These are phyloP conservation scores for Nicotiana noctiflora DNA, from an alignment of 257 asterid species.

Conservation along the genomic window DNA sequence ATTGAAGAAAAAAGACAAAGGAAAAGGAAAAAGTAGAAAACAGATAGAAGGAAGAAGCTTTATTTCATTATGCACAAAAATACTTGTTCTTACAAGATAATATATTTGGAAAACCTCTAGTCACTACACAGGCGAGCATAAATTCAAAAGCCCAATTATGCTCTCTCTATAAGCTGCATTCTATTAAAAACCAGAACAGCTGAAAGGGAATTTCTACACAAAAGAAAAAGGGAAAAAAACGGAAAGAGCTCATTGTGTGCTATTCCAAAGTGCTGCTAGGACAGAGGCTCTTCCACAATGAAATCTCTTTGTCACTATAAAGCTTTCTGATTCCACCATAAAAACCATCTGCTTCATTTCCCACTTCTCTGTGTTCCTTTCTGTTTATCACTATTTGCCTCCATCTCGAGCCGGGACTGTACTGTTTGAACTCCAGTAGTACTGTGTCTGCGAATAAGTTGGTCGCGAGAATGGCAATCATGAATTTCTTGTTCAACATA, in stretches of 20 bases:
- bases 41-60: not conserved
- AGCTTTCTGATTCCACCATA: slow-evolving; percentile 87
- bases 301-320: slow-evolving; percentile 41
- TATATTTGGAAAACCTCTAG: not conserved
- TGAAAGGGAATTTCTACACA: slow-evolving; percentile 4
- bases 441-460: slow-evolving; percentile 37
- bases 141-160: not conserved
- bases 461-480: not conserved
- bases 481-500: not conserved
- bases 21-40: not conserved
- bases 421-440: slow-evolving; percentile 83
- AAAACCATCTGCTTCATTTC: slow-evolving; percentile 61
- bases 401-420: slow-evolving; percentile 57
- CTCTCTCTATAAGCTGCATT: not conserved
- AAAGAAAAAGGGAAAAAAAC: not conserved
- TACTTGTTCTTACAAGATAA: not conserved
- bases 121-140: not conserved
- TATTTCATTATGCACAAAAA: not conserved
- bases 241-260: slow-evolving; percentile 3
- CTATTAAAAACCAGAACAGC: slow-evolving; percentile 25
- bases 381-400: slow-evolving; percentile 41
- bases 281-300: slow-evolving; percentile 63
- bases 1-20: not conserved
- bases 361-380: slow-evolving; percentile 60
- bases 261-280: slow-evolving; percentile 44